Base-by-base conservation (phyloP, 2,329 filamentous ascomycete genomes). In the Clonostachys rhizophaga region DNA sequence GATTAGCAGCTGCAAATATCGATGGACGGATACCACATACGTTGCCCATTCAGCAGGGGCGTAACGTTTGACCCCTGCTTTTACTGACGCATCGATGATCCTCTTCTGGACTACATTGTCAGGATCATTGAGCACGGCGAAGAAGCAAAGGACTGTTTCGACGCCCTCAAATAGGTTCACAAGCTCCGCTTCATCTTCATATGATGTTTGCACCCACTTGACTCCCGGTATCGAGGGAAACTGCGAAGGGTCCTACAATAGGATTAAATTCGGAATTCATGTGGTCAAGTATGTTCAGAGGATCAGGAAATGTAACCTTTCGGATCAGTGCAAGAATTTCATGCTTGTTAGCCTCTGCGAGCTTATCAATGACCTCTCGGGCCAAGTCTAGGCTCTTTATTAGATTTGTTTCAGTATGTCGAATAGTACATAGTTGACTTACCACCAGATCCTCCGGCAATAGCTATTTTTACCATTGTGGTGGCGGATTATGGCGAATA, bases 41-140 rank as follows among this genome's bases (percentile, higher is more conserved):
- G 62, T 62, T 18, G 58, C 64, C 52, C 75, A 87, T 52, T 87
- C 84, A 36, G 77, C 79, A 1, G 81, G 79, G 10, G 84, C 67
- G 62, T 83, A 82, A 5, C 79, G 70, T 54, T 80, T 74, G 8
- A 86, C 79, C 2, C 79, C 78, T 5, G 79, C 81, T 8, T 68
- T 67, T 13, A 81, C 66, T 18, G 79, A 71, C 1, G 81, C 82
- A 40, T 83, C 74, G 34, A 84, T 73, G 46, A 84, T 63, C 9
- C 72, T 58, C 33, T 51, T 57, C 43, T 59, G 56, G 4, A 73
- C 59, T n/a, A 60, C 58, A 34, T 67, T 53, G 1, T 55, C 52
- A 6, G 55, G 55, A 18, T 39, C 36, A n/a, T n/a, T n/a, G 36
- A 39, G 36, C 14, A 39, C 14, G 6, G 67, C 52, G 12, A 79